Evolutionary conservation across 164 flowering plant genomes (phyloP).

Genomic region (Warburgia ugandensis): DNA sequence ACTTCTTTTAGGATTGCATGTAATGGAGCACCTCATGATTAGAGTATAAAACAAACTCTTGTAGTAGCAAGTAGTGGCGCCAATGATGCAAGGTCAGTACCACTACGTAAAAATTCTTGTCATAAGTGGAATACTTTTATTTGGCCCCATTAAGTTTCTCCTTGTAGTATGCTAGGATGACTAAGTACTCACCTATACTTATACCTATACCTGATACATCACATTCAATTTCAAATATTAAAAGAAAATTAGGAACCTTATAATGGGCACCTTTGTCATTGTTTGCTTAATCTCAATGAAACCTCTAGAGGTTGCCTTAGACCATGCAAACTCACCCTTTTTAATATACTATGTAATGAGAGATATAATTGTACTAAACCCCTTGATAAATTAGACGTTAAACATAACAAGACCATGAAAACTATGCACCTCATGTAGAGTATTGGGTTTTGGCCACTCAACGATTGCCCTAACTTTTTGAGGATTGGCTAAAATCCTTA

Average conservation of each 20-base stretch:
- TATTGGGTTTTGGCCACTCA: background rate
- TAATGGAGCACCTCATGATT: background rate
- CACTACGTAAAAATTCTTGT: background rate
- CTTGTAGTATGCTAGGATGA: background rate
- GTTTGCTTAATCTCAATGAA: background rate
- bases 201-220: background rate
- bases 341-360: background rate
- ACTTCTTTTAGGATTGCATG: background rate
- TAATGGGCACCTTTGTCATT: background rate
- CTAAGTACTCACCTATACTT: background rate
- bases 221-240: too few species aligned
- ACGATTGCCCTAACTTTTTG: background rate
- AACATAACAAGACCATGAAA: background rate
- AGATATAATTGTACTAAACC: background rate
- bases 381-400: background rate
- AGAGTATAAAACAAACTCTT: background rate
- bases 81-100: background rate
- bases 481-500: background rate
- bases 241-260: background rate
- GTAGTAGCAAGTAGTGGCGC: background rate
- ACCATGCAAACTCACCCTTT: background rate
- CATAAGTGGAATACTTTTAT: slow-evolving; percentile 1
- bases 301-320: background rate
- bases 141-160: background rate
- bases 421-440: too few species aligned